Evolutionary conservation across 352 stramenopile genomes (phyloP).

Genomic region (Phytopythium delawarense): DNA sequence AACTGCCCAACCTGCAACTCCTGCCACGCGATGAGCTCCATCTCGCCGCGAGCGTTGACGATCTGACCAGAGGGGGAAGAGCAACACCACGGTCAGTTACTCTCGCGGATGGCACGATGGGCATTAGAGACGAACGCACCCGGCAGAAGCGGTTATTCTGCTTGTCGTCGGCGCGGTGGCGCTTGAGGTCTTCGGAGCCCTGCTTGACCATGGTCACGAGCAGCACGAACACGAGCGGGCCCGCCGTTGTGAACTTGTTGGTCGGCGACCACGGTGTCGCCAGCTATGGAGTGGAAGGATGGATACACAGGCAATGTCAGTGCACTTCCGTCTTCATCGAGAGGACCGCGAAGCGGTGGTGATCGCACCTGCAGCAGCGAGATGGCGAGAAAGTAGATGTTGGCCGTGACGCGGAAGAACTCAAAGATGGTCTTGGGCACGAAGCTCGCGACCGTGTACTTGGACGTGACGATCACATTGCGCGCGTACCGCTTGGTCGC

Average conservation of each 20-base stretch:
- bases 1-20: slow-evolving; percentile 77
- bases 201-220: slow-evolving; percentile 78
- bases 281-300: slow-evolving; percentile 22
- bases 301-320: too few species aligned
- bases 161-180: slow-evolving; percentile 59
- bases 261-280: slow-evolving; percentile 61
- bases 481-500: slow-evolving; percentile 41
- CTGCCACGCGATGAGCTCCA: slow-evolving; percentile 55
- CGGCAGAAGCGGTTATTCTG: slow-evolving; percentile 54
- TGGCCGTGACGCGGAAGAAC: slow-evolving; percentile 93
- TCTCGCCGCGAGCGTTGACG: slow-evolving; percentile 33
- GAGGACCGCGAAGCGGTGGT: background rate
- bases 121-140: slow-evolving; percentile 12
- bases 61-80: slow-evolving; percentile 21
- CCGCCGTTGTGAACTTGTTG: slow-evolving; percentile 69
- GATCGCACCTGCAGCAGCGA: slow-evolving; percentile 74
- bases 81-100: background rate
- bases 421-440: slow-evolving; percentile 92
- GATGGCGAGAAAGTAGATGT: slow-evolving; percentile 95
- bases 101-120: background rate
- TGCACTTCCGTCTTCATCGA: background rate
- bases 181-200: slow-evolving; percentile 62
- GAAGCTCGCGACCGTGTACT: slow-evolving; percentile 91
- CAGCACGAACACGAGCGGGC: slow-evolving; percentile 66
- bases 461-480: slow-evolving; percentile 87